Evolutionary conservation across 2,329 filamentous ascomycete genomes (phyloP), one percentile per base, ranked within the genome.

Genomic region (Annulohypoxylon truncatum): DNA sequence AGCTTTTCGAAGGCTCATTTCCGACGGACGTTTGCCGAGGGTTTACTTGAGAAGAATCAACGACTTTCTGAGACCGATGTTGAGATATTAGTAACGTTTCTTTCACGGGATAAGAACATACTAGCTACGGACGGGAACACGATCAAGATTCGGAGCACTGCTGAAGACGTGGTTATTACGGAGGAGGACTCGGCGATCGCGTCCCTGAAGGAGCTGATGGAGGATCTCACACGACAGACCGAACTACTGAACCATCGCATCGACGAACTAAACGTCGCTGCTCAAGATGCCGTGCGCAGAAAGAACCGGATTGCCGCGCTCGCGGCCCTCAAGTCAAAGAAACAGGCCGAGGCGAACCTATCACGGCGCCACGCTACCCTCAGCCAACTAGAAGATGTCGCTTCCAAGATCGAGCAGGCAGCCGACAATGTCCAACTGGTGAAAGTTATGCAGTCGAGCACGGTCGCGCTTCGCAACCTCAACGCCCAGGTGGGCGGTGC

Each of bases 371-470:
- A 90, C 28, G 89, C 89, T 7, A 92, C 92, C 0, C 85, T 97
- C 1, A 82, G 84, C 42, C 94, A 97, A 78, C 85, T 99, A 1
- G 94, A 98, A 79, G 89, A 92, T 67, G 90, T 96, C 0, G 92
- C 93, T 57, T 79, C 85, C n/a, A 92, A 90, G 75, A 92, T 99
- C 55, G 90, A 97, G 76, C 90, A 95, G 77, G 96, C 96, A 0
- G 86, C 89, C 0, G 92, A 94, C 78, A 92, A 97, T 68, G 89
- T 96, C 7, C 91, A 93, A 72, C 86, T 97, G 12, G 89, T 98
- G 7, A 86, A 87, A 64, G 90, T 94, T 4, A 94, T 99, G 90
- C 88, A 93, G 74, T 86, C 89, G 13, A 93, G 92, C 67, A 88
- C 91, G 0, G 85, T 85, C 31, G 93, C 92, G 0, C 84, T 99